Conservation (phyloP, 2,329 filamentous ascomycete species). For the Ceratocystis albifundus region DNA sequence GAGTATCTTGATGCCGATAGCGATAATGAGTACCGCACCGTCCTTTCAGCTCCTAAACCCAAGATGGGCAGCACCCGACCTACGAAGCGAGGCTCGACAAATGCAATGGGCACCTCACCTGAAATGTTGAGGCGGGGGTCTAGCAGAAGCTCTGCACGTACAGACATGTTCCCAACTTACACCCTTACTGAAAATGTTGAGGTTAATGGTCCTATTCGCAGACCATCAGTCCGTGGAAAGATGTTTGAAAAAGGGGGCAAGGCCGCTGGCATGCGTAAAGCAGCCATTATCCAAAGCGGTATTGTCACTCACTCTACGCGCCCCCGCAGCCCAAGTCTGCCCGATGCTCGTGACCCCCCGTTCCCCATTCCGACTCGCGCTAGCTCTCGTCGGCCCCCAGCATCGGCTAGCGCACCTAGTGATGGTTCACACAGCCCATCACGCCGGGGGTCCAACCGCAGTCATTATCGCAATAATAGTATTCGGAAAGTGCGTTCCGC, state of each 20-base stretch:
- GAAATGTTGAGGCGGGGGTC: constrained; percentile 30
- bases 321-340: constrained; percentile 53
- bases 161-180: constrained; percentile 39
- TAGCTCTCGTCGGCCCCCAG: constrained; percentile 65
- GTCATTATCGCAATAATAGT: constrained; percentile 46
- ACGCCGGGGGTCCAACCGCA: constrained; percentile 39
- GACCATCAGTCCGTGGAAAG: constrained; percentile 27
- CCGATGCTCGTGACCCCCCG: constrained; percentile 55
- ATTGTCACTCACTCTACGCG: constrained; percentile 51
- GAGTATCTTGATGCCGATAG: constrained; percentile 53
- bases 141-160: constrained; percentile 31
- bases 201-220: constrained; percentile 25
- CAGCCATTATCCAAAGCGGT: constrained; percentile 69
- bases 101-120: constrained; percentile 32
- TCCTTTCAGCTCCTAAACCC: constrained; percentile 47
- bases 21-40: constrained; percentile 56
- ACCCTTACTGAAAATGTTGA: constrained; percentile 28
- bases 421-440: constrained; percentile 73
- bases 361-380: constrained; percentile 85
- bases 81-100: constrained; percentile 36
- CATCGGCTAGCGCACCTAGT: constrained; percentile 51
- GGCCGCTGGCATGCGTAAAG: constrained; percentile 58
- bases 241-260: constrained; percentile 29
- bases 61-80: constrained; percentile 28
- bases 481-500: constrained; percentile 80